A percentile compares a stretch with the other conserved stretches of the same genome.
These are phyloP conservation scores for Diaporthe humulicola DNA, from an alignment of 2,329 filamentous ascomycete genomes.

Conservation along the genomic window DNA sequence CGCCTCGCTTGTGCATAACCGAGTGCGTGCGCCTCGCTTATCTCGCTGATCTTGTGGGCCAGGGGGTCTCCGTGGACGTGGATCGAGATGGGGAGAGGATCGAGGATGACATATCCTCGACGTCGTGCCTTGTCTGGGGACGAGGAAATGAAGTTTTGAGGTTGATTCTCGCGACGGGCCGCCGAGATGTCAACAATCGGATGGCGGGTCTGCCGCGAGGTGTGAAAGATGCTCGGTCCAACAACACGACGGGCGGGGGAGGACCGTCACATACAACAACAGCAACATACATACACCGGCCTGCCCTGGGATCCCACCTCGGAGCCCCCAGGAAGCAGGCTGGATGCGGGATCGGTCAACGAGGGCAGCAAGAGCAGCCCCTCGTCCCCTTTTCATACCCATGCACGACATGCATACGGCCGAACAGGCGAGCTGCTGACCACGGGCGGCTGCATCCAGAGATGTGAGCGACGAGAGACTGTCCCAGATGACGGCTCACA, in stretches of 20 bases:
- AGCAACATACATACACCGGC: not conserved
- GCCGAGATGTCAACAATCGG: not conserved
- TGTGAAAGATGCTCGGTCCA: not conserved
- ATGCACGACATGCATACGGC: not conserved
- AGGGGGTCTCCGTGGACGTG: not conserved
- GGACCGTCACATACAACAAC: not conserved
- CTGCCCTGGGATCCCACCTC: too few relatives aligned
- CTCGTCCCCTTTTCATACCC: not conserved
- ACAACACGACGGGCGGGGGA: not conserved
- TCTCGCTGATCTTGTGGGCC: not conserved
- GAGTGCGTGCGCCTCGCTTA: not conserved
- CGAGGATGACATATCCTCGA: not conserved
- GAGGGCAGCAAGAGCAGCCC: not conserved
- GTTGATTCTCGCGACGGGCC: not conserved
- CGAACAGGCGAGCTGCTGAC: conserved; percentile 19
- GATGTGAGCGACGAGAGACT: not conserved
- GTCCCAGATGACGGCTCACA: conserved; percentile 15
- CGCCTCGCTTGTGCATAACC: not conserved
- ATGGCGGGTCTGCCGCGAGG: not conserved
- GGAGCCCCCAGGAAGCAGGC: not conserved
- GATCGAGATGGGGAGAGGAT: not conserved
- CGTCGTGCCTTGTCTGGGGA: not conserved
- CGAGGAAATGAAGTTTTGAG: not conserved
- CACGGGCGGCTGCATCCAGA: conserved; percentile 15
- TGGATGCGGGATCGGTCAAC: not conserved